These are phyloP conservation scores for Epichloe amarillans DNA, from an alignment of 2,329 filamentous ascomycete genomes.

Conservation along the genomic window DNA sequence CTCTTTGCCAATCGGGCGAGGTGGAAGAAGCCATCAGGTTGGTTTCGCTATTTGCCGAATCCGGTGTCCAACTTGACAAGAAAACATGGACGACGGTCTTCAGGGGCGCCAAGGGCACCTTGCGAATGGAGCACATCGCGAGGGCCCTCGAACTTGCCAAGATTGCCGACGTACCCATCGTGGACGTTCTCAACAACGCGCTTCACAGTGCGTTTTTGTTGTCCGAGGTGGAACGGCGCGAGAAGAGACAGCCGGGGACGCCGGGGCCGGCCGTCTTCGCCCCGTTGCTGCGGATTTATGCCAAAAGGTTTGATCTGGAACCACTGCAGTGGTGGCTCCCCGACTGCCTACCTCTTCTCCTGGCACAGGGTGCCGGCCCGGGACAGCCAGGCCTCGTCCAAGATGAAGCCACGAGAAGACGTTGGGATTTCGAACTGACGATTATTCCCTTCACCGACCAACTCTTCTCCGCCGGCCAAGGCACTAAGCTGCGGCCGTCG, in stretches of 20 bases:
- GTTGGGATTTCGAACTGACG: constrained; percentile 18
- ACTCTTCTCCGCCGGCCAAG: constrained; percentile 15
- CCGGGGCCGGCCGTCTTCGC: constrained; percentile 27
- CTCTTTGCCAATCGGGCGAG: constrained; percentile 44
- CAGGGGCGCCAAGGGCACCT: constrained; percentile 49
- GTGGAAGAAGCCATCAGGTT: constrained; percentile 22
- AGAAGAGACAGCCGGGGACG: constrained; percentile 16
- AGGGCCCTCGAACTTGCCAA: constrained; percentile 24
- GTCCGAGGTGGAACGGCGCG: constrained; percentile 25
- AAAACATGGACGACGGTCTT: constrained; percentile 59
- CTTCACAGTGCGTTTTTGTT: constrained; percentile 38
- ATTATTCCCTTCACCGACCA: constrained; percentile 21
- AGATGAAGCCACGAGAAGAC: constrained; percentile 8
- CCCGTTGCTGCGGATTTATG: constrained; percentile 35
- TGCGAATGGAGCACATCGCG: constrained; percentile 39
- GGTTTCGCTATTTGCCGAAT: constrained; percentile 20
- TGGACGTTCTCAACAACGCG: constrained; percentile 22
- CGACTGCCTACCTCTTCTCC: constrained; percentile 20
- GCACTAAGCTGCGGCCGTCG: constrained; percentile 21
- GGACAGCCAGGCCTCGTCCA: constrained; percentile 10
- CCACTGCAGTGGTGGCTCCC: constrained; percentile 30
- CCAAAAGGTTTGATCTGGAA: constrained; percentile 31
- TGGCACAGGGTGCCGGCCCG: constrained; percentile 13
- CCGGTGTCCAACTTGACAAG: constrained; percentile 46
- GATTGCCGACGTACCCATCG: constrained; percentile 33